phyloP scores from a whole-genome alignment of 495 filamentous ascomycete species.

The Penicillium pancosmium region DNA sequence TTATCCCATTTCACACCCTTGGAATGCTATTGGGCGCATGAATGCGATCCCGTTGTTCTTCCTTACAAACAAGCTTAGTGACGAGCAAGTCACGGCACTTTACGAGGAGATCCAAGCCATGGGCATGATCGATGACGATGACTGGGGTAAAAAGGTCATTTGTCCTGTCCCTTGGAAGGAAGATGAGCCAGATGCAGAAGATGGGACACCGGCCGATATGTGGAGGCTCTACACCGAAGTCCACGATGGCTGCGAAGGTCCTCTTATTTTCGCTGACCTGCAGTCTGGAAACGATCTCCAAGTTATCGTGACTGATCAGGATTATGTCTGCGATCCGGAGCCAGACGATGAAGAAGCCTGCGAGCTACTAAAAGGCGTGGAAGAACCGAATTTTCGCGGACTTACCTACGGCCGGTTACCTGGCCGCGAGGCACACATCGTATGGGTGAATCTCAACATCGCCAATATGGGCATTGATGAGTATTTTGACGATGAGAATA shows the following conservation, averaged over 20 bases:
- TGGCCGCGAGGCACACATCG: slow-evolving; percentile 12
- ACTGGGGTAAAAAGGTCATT: slow-evolving; percentile 7
- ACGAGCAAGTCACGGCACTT: slow-evolving; percentile 8
- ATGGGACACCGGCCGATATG: slow-evolving; percentile 19
- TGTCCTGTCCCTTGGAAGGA: slow-evolving; percentile 18
- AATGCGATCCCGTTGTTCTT: slow-evolving; percentile 12
- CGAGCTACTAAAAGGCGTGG: slow-evolving; percentile 12
- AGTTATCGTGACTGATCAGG: slow-evolving; percentile 7
- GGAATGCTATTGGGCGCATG: slow-evolving; percentile 5
- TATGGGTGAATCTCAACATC: slow-evolving; percentile 5
- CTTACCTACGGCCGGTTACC: slow-evolving; percentile 10
- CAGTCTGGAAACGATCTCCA: slow-evolving; percentile 13
- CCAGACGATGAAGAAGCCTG: background rate
- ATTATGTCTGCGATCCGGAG: background rate
- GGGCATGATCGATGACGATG: background rate
- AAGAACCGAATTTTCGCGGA: slow-evolving; percentile 4
- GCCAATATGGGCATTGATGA: slow-evolving; percentile 9
- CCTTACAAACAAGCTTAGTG: slow-evolving; percentile 14
- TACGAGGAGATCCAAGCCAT: background rate
- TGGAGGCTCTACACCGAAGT: slow-evolving; percentile 17
- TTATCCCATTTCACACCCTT: slow-evolving; percentile 10
- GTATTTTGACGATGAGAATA: slow-evolving; percentile 10
- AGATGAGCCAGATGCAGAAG: slow-evolving; percentile 7
- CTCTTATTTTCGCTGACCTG: slow-evolving; percentile 17
- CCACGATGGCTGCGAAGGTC: background rate